These are phyloP conservation scores for Teratosphaeria zuluensis DNA, from an alignment of 2,329 filamentous ascomycete species.

Conservation along the genomic window DNA sequence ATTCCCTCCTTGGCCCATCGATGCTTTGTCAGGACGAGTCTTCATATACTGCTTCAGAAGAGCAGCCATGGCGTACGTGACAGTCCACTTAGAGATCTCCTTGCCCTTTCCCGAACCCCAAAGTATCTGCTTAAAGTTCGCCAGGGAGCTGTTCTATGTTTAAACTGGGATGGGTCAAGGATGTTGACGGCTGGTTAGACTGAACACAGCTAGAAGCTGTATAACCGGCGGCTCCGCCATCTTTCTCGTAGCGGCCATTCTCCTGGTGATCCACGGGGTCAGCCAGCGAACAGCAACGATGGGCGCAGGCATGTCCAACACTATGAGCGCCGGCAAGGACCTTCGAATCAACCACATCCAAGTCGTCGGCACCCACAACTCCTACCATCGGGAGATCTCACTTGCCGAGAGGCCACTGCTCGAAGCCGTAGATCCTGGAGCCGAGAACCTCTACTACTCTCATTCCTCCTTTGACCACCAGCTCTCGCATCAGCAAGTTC, in stretches of 20 bases:
- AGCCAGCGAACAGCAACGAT: constrained; percentile 11
- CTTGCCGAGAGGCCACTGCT: constrained; percentile 34
- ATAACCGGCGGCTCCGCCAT: neutral
- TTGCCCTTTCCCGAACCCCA: neutral
- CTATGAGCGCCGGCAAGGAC: neutral
- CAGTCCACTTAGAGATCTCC: neutral
- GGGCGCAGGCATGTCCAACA: neutral
- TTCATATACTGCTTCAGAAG: neutral
- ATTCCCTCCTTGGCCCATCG: neutral
- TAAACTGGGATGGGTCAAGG: neutral
- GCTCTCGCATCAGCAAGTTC: constrained; percentile 36
- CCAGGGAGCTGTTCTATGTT: neutral
- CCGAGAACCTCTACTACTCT: constrained; percentile 39
- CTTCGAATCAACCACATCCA: constrained; percentile 45
- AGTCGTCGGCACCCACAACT: constrained; percentile 44
- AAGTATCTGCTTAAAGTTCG: neutral
- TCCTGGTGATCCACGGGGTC: neutral
- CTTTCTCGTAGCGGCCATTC: neutral
- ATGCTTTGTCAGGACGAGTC: no score
- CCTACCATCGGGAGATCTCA: constrained; percentile 40
- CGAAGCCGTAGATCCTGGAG: constrained; percentile 27
- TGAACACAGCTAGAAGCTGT: neutral
- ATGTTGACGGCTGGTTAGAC: neutral
- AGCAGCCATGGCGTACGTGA: neutral
- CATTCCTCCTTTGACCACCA: constrained; percentile 38